Base-by-base conservation (phyloP, 768 basidiomycete species). In the Nidularia pulvinata region DNA sequence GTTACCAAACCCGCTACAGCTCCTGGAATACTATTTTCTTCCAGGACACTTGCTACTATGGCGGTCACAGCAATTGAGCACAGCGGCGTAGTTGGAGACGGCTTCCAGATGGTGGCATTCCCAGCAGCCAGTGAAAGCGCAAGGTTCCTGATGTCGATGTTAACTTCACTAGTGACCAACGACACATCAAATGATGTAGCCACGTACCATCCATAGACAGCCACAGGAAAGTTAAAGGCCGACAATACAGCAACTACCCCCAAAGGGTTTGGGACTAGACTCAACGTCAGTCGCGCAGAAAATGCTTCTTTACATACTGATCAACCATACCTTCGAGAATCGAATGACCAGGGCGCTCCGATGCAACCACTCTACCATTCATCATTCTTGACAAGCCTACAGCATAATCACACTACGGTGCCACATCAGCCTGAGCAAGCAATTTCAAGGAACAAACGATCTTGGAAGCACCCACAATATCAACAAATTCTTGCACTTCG, bases 151-250 rank as follows among this genome's bases (percentile, higher is more conserved):
- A 53, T 35, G 45, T 58, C 22, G 25, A 30, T 30, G 4, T 30
- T 30, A 30, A 30, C 25, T 30, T 30, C 19, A 6, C 46, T 33
- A 48, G 42, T 30, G 32, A 25, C n/a, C 39, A 36, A 48, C 16
- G 14, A 49, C 42, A 55, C 48, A 13, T 42, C 22, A 36, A 45
- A 53, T 53, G 33, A 48, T 51, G 30, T 13, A 49, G 7, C 22
- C 19, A 61, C 74, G 39, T 69, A 88, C 92, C 93, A 95, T 58
- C 93, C 93, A 68, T 92, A 93, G 44, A 95, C 93, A 34, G 94
- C 94, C 43, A 93, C 86, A 7, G 96, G 96, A 66, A 98, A 98
- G 69, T 98, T 98, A 78, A 97, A 98, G 0, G 96, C 96, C 19
- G 92, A 89, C 49, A 98, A 72, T 7, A 96, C 84, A 33, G 77